Percentiles rank a stretch among this genome's conserved stretches.
phyloP scores from a whole-genome alignment of 208 protist genomes.

The Trypanosoma melophagium region DNA sequence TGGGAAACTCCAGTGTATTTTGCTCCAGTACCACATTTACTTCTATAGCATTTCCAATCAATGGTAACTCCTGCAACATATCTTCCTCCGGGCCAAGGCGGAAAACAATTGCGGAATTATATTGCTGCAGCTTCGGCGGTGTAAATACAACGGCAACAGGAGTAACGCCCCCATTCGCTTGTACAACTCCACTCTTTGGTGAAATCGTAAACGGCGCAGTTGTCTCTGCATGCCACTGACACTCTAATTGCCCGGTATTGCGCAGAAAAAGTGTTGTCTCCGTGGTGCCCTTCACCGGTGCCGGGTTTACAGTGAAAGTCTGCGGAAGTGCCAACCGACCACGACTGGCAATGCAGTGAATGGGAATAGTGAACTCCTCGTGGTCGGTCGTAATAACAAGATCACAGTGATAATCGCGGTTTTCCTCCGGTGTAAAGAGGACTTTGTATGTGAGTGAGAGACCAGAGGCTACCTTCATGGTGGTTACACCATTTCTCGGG shows the following conservation, averaged over 20 bases:
- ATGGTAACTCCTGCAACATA: conserved; percentile 64
- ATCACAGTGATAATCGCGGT: conserved; percentile 79
- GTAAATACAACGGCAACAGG: conserved; percentile 80
- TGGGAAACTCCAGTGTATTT: conserved; percentile 55
- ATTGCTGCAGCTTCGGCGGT: conserved; percentile 33
- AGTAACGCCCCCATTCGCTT: conserved; percentile 47
- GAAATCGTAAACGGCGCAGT: conserved; percentile 42
- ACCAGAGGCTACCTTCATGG: conserved; percentile 86
- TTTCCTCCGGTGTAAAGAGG: conserved; percentile 79
- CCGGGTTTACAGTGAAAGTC: conserved; percentile 52
- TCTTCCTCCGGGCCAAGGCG: conserved; percentile 83
- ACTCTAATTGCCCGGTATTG: conserved; percentile 67
- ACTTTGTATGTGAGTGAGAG: conserved; percentile 87
- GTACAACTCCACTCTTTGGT: conserved; percentile 63
- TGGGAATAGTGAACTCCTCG: conserved; percentile 86
- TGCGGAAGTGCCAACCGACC: conserved; percentile 84
- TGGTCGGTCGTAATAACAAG: conserved; percentile 83
- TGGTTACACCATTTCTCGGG: conserved; percentile 47
- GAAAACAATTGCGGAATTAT: conserved; percentile 62
- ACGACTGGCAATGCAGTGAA: conserved; percentile 82
- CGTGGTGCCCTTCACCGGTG: conserved; percentile 71
- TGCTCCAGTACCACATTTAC: conserved; percentile 73
- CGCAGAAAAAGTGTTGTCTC: conserved; percentile 86
- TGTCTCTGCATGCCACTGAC: conserved; percentile 63
- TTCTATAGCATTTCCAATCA: conserved; percentile 66